Evolutionary conservation across 208 protist species (phyloP).

Genomic region (Acanthamoeba divionensis): DNA sequence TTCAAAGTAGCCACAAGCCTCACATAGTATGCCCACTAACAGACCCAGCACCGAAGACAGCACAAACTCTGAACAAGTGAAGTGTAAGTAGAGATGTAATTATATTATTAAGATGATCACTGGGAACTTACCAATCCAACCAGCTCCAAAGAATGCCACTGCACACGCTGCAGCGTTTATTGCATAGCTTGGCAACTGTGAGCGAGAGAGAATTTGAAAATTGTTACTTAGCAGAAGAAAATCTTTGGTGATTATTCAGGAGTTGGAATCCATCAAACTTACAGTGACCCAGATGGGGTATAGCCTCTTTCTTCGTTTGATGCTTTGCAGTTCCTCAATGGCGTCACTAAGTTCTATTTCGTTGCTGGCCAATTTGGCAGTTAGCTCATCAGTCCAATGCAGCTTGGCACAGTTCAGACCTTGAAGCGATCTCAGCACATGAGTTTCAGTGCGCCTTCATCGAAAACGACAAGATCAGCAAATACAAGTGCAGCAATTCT

Average conservation of each 20-base stretch:
- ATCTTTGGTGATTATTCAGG: neutral
- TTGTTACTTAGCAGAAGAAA: neutral
- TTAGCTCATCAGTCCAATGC: conserved; percentile 24
- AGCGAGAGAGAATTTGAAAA: too few relatives aligned
- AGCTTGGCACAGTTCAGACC: conserved; percentile 37
- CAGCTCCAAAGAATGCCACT: neutral
- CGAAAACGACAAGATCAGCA: neutral
- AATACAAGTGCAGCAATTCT: neutral
- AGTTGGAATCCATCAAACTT: neutral
- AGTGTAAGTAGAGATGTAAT: neutral
- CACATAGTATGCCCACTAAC: neutral
- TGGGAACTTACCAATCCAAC: neutral
- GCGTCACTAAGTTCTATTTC: conserved; percentile 14
- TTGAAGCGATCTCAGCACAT: neutral
- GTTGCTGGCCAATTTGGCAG: neutral
- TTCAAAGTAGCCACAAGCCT: neutral
- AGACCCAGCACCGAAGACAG: neutral
- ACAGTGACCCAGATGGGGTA: neutral
- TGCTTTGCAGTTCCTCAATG: neutral
- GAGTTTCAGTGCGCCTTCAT: neutral
- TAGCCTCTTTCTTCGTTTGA: conserved; percentile 8
- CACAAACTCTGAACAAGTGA: neutral
- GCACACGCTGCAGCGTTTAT: neutral
- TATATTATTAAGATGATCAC: too few relatives aligned
- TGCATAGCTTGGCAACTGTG: neutral